Percentiles rank a stretch among this genome's conserved stretches.
Conservation (phyloP, 495 filamentous ascomycete species). For the Parachaetomium inaequale region DNA sequence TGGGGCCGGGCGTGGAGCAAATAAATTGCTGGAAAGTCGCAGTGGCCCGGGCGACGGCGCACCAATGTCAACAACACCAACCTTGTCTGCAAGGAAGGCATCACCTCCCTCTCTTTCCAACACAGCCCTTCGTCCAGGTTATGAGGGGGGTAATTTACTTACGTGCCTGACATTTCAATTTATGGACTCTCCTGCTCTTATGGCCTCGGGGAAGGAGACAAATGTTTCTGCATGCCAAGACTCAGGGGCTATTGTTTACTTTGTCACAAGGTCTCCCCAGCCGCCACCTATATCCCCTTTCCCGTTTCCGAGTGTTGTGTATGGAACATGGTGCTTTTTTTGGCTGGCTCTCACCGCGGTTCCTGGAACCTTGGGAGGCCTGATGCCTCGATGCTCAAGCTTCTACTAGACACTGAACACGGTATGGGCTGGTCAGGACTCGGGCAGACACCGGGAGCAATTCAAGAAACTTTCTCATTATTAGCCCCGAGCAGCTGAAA, state of each 20-base stretch:
- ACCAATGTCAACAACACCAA: neutral
- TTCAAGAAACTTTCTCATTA: no score
- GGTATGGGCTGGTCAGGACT: no score
- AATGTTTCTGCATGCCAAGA: neutral
- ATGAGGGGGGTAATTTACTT: no score
- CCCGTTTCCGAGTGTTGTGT: neutral
- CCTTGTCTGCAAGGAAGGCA: neutral
- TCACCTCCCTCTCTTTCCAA: neutral
- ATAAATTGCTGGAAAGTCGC: neutral
- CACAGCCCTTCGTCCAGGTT: no score
- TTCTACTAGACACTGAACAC: no score
- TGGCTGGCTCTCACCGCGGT: neutral
- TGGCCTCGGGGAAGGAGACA: neutral
- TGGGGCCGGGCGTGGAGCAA: neutral
- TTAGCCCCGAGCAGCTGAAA: no score
- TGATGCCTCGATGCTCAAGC: neutral
- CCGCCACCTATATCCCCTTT: neutral
- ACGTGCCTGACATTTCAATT: no score
- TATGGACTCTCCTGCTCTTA: no score
- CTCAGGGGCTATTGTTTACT: slow-evolving; percentile 13
- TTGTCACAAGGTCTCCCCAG: neutral
- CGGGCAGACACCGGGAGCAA: no score
- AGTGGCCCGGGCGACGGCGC: neutral
- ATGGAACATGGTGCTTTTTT: neutral
- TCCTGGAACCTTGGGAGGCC: neutral